Conservation (phyloP, 352 stramenopile genomes). For the Globisporangium middletonii region DNA sequence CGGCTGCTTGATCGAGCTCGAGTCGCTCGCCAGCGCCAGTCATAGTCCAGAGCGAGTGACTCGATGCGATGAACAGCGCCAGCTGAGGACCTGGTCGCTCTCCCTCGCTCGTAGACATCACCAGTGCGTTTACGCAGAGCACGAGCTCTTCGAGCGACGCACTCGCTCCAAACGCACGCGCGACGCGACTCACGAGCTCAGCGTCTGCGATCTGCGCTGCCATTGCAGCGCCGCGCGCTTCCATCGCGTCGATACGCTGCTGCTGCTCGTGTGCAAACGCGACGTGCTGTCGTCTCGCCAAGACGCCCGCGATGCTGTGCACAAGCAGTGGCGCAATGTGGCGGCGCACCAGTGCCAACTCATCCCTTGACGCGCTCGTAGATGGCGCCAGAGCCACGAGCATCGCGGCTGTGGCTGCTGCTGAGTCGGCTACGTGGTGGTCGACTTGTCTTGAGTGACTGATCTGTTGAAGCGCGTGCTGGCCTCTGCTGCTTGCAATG, state of each 20-base stretch:
- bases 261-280: not conserved
- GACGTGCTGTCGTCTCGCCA: not conserved
- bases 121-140: slow-evolving; percentile 5
- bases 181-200: not conserved
- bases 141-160: slow-evolving; percentile 9
- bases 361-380: not conserved
- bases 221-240: not conserved
- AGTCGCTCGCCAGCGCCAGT: not conserved
- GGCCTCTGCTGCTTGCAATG: not conserved
- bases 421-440: not conserved
- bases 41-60: slow-evolving; percentile 1
- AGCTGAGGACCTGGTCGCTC: not conserved
- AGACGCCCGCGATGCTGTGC: slow-evolving; percentile 1
- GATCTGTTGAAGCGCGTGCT: not conserved
- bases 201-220: not conserved
- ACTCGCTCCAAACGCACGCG: slow-evolving; percentile 1
- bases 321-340: slow-evolving; percentile 7
- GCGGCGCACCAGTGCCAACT: not conserved
- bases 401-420: not conserved
- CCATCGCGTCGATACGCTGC: slow-evolving; percentile 1
- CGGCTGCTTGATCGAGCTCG: not conserved
- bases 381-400: not conserved
- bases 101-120: slow-evolving; percentile 1
- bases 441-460: not conserved
- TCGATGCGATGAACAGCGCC: slow-evolving; percentile 3